A percentile compares a stretch with the other conserved stretches of the same genome.
These are phyloP conservation scores for Aspergillus awamori DNA, from an alignment of 2,329 filamentous ascomycete species.

Conservation along the genomic window DNA sequence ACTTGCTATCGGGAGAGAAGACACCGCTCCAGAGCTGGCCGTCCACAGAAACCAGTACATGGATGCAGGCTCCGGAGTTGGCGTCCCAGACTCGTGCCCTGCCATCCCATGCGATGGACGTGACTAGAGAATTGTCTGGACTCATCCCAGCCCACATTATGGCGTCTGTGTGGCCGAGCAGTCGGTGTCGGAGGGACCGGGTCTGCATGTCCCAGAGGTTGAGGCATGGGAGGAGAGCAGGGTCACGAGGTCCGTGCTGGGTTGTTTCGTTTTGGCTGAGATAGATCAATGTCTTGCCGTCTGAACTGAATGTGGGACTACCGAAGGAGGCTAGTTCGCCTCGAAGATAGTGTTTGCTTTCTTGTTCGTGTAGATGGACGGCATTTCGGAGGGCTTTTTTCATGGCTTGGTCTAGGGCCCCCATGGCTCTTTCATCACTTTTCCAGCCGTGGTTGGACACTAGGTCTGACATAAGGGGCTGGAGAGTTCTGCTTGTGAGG, in stretches of 20 bases:
- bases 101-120: conserved; percentile 15
- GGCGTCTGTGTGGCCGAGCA: conserved; percentile 15
- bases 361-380: background rate
- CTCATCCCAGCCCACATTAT: conserved; percentile 16
- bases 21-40: conserved; percentile 11
- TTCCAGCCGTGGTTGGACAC: background rate
- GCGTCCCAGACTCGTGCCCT: conserved; percentile 16
- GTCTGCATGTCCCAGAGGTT: conserved; percentile 14
- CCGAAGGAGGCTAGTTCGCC: conserved; percentile 12
- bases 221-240: background rate
- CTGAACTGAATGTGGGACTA: conserved; percentile 2
- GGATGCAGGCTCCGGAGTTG: conserved; percentile 11
- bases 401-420: background rate
- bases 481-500: background rate
- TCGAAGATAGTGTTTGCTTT: background rate
- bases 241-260: too few species aligned
- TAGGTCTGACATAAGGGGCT: background rate
- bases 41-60: conserved; percentile 7
- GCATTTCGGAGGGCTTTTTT: background rate
- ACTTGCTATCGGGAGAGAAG: conserved; percentile 16
- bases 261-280: conserved; percentile 8
- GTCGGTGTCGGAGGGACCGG: conserved; percentile 8
- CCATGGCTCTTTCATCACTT: background rate
- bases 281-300: conserved; percentile 11
- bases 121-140: conserved; percentile 7